Evolutionary conservation across 2,329 filamentous ascomycete species (phyloP).

Genomic region (Diaporthe sp.): DNA sequence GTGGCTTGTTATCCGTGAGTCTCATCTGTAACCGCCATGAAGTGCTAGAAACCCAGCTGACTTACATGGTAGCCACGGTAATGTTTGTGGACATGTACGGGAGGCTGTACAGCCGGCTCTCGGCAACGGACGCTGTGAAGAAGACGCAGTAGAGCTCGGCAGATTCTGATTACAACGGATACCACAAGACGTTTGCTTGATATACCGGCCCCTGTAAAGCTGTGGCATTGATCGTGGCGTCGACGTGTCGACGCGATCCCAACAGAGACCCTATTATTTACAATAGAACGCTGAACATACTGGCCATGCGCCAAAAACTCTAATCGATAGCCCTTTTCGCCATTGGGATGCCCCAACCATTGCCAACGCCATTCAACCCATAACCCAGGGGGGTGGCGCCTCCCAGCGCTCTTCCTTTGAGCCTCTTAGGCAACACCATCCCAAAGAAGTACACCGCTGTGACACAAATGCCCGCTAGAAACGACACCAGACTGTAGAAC

Average conservation of each 20-base stretch:
- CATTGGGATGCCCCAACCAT: conserved; percentile 68
- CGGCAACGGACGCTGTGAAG: conserved; percentile 49
- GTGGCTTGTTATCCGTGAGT: conserved; percentile 68
- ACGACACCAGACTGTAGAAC: conserved; percentile 73
- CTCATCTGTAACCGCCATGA: neutral
- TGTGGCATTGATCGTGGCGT: neutral
- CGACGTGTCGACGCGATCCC: conserved; percentile 25
- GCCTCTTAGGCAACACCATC: conserved; percentile 67
- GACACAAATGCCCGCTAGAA: conserved; percentile 67
- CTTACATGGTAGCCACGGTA: conserved; percentile 56
- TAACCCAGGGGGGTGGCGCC: conserved; percentile 71
- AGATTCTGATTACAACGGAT: conserved; percentile 1
- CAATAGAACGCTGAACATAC: conserved; percentile 27
- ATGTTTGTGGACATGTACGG: conserved; percentile 68
- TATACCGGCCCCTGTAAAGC: neutral
- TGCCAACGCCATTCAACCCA: conserved; percentile 65
- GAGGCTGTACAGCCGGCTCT: conserved; percentile 62
- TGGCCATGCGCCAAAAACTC: conserved; percentile 30
- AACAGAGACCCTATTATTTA: conserved; percentile 34
- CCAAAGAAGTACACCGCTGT: conserved; percentile 73
- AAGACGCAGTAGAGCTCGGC: conserved; percentile 55
- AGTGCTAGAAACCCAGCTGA: neutral
- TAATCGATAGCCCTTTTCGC: conserved; percentile 63
- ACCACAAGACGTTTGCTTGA: neutral
- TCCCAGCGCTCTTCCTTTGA: conserved; percentile 65